Conservation (phyloP, 495 filamentous ascomycete species). For the Penicillium samsonianum region DNA sequence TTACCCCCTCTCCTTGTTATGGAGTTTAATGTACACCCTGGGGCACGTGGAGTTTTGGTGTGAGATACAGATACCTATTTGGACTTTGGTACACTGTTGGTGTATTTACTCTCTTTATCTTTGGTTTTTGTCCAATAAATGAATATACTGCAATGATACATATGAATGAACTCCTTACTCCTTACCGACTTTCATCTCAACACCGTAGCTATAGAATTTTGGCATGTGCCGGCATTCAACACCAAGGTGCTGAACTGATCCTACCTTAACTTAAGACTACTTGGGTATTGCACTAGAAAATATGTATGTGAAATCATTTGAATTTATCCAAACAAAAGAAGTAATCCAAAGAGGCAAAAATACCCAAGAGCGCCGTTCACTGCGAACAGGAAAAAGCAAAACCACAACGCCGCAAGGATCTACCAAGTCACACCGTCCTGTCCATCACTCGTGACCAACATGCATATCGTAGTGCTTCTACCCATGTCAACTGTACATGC, state of each 20-base stretch:
- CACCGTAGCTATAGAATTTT: neutral
- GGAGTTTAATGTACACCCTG: slow-evolving; percentile 19
- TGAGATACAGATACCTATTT: slow-evolving; percentile 26
- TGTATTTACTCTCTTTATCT: slow-evolving; percentile 13
- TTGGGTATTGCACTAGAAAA: neutral
- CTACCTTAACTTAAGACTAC: neutral
- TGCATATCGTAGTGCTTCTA: slow-evolving; percentile 16
- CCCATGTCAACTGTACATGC: slow-evolving; percentile 27
- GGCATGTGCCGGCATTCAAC: neutral
- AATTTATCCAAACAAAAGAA: slow-evolving; percentile 10
- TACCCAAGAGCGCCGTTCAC: slow-evolving; percentile 20
- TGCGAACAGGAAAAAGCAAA: slow-evolving; percentile 25
- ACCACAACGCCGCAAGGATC: slow-evolving; percentile 34
- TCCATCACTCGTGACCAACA: slow-evolving; percentile 29
- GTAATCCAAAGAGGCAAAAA: neutral
- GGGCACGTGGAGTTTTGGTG: slow-evolving; percentile 17
- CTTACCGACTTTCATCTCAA: neutral
- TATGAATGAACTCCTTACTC: neutral
- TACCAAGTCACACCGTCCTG: slow-evolving; percentile 22
- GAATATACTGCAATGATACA: slow-evolving; percentile 6
- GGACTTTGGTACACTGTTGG: slow-evolving; percentile 16
- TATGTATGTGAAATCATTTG: neutral
- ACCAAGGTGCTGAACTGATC: neutral
- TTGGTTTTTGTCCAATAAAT: slow-evolving; percentile 11
- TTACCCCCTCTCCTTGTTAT: slow-evolving; percentile 14